Evolutionary conservation across 306 rosid species (phyloP).

Genomic region (Cucumis cinereus): DNA sequence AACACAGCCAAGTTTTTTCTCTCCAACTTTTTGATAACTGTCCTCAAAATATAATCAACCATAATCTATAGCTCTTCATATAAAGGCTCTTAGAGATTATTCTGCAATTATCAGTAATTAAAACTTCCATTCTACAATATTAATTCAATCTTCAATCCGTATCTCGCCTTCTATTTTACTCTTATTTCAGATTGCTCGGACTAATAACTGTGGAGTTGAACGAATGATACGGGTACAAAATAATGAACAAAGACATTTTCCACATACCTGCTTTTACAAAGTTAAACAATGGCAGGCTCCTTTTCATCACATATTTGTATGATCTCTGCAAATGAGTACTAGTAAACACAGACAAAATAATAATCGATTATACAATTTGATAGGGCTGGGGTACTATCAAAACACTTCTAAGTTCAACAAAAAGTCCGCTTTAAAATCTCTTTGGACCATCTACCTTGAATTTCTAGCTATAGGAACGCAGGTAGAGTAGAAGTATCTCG

Average conservation of each 20-base stretch:
- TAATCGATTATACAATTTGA: not conserved
- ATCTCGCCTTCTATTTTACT: no score
- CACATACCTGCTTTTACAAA: not conserved
- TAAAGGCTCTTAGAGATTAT: no score
- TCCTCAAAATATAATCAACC: no score
- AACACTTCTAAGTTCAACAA: not conserved
- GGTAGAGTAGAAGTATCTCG: not conserved
- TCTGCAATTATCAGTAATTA: no score
- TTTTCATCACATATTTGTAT: not conserved
- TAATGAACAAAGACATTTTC: not conserved
- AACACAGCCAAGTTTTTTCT: no score
- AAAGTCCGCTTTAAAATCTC: not conserved
- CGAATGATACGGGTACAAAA: not conserved
- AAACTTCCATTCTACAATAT: no score
- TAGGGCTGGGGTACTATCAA: not conserved
- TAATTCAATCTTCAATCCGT: no score
- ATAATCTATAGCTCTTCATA: no score
- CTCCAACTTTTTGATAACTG: no score
- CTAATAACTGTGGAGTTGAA: no score
- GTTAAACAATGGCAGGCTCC: not conserved
- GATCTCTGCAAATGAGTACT: not conserved
- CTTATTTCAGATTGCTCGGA: no score
- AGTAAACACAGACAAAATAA: not conserved
- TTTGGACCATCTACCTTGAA: not conserved
- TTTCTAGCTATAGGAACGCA: not conserved